Percentiles rank a stretch among this genome's conserved stretches.
Conservation (phyloP, 1,284 basidiomycete genomes). For the Pyrrhoderma lamaoense region DNA sequence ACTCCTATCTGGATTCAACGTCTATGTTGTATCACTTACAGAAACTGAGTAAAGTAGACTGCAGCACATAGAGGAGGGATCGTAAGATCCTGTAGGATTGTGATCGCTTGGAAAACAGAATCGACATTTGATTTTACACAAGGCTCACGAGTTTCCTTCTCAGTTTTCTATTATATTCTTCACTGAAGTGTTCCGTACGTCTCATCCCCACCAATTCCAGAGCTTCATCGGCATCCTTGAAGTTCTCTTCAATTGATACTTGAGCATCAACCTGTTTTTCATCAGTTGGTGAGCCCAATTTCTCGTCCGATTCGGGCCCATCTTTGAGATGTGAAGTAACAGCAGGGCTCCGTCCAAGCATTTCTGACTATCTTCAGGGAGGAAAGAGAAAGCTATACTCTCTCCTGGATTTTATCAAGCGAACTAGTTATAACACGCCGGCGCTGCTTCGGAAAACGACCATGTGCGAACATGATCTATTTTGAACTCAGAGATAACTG, state of each 20-base stretch:
- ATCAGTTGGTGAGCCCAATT: constrained; percentile 6
- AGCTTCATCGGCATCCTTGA: constrained; percentile 47
- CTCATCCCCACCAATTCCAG: constrained; percentile 49
- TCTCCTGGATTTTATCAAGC: not conserved
- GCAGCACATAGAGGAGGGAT: constrained; percentile 58
- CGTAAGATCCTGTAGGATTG: constrained; percentile 37
- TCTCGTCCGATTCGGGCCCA: constrained; percentile 3
- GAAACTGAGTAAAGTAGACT: constrained; percentile 60
- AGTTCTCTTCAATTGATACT: constrained; percentile 26
- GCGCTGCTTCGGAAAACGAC: not conserved
- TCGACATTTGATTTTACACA: not conserved
- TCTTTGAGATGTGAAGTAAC: not conserved
- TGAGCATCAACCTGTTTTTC: constrained; percentile 7
- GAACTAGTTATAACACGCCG: not conserved
- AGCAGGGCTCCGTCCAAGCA: not conserved
- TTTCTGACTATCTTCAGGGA: not conserved
- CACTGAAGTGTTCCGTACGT: constrained; percentile 45
- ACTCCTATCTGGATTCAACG: not conserved
- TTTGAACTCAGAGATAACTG: too few relatives aligned
- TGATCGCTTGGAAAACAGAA: not conserved
- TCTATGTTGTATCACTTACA: constrained; percentile 32
- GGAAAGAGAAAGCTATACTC: not conserved
- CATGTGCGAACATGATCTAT: too few relatives aligned
- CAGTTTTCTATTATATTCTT: constrained; percentile 51
- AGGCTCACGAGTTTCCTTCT: constrained; percentile 46